Evolutionary conservation across 495 filamentous ascomycete species (phyloP).

Genomic region (Penicillium maclennaniae): DNA sequence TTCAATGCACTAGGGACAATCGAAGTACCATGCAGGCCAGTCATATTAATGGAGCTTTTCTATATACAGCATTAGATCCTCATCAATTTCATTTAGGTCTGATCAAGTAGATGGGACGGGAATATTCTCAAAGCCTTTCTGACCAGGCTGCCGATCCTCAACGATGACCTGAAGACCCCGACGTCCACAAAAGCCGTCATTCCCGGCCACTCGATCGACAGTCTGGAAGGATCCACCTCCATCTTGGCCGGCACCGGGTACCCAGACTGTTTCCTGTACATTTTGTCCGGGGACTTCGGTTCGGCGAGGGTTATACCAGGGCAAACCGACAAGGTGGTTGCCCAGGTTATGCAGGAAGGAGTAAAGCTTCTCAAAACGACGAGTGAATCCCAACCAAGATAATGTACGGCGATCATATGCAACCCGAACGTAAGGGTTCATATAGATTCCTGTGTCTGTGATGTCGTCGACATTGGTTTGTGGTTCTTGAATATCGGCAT

Average conservation of each 20-base stretch:
- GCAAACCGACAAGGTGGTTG: slow-evolving; percentile 49
- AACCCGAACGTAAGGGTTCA: slow-evolving; percentile 70
- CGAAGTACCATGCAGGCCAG: background rate
- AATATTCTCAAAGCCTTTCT: slow-evolving; percentile 51
- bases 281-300: slow-evolving; percentile 49
- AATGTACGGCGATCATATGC: slow-evolving; percentile 56
- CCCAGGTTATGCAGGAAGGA: slow-evolving; percentile 50
- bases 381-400: slow-evolving; percentile 51
- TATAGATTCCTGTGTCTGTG: slow-evolving; percentile 56
- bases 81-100: background rate
- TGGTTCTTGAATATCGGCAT: slow-evolving; percentile 60
- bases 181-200: slow-evolving; percentile 57
- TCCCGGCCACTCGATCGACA: slow-evolving; percentile 39
- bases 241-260: slow-evolving; percentile 26
- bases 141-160: slow-evolving; percentile 44
- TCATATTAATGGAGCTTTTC: background rate
- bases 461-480: slow-evolving; percentile 34
- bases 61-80: background rate
- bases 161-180: slow-evolving; percentile 54
- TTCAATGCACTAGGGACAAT: background rate
- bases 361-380: slow-evolving; percentile 58
- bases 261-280: slow-evolving; percentile 55
- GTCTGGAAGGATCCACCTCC: slow-evolving; percentile 41
- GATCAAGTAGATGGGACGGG: slow-evolving; percentile 22
- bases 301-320: slow-evolving; percentile 56